Percentiles rank a stretch among this genome's conserved stretches.
Conservation (phyloP, 176 grass and related monocot species). For the Rhynchospora tenuis region DNA sequence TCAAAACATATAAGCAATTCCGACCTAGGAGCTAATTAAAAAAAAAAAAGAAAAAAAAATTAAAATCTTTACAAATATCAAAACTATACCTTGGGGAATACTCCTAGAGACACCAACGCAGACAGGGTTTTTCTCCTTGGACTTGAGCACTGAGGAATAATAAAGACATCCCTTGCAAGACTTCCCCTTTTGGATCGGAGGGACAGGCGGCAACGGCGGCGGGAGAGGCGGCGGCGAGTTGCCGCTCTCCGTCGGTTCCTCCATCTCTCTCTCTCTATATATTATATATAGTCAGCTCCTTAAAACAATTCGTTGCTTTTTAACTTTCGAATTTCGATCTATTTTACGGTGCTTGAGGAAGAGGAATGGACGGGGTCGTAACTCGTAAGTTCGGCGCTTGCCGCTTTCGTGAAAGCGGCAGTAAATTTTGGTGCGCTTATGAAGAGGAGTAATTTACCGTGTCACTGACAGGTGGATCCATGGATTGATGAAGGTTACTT, state of each 20-base stretch:
- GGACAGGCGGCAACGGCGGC: not conserved
- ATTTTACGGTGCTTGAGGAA: not conserved
- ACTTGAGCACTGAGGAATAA: conserved; percentile 74
- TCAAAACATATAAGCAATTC: not conserved
- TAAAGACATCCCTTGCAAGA: conserved; percentile 91
- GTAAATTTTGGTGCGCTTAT: not conserved
- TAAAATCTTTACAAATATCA: not conserved
- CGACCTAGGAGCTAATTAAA: not conserved
- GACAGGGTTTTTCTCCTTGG: conserved; percentile 42
- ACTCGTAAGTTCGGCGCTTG: not conserved
- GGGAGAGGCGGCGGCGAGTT: not conserved
- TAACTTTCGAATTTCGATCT: too few relatives aligned
- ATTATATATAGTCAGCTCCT: not conserved
- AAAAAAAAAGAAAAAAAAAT: not conserved
- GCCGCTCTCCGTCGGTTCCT: conserved; percentile 16
- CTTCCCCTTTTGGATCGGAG: conserved; percentile 35
- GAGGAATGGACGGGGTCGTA: not conserved
- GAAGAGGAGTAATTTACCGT: not conserved
- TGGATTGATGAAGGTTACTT: too few relatives aligned
- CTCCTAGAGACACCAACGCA: conserved; percentile 67
- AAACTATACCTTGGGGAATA: conserved; percentile 43
- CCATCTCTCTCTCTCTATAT: conserved; percentile 9
- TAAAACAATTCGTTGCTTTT: not conserved
- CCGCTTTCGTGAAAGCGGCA: too few relatives aligned
- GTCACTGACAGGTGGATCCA: not conserved